Percentiles rank a stretch among this genome's conserved stretches.
Evolutionary conservation across 768 basidiomycete genomes (phyloP).

Genomic region (Clitopilus hobsonii): DNA sequence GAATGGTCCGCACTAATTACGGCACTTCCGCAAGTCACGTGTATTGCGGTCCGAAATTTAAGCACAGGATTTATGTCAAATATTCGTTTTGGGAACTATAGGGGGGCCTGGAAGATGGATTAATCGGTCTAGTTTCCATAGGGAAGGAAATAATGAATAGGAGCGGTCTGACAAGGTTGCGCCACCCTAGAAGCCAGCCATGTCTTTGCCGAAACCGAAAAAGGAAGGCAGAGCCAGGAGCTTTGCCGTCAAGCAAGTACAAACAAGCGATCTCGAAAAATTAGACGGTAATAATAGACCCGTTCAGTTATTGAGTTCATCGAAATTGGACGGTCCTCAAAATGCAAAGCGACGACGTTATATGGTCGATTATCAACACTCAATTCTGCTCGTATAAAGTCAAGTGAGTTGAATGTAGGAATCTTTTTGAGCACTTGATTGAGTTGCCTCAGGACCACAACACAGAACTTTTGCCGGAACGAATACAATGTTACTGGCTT

Average conservation of each 20-base stretch:
- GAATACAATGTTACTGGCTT: constrained; percentile 98
- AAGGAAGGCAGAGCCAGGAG: neutral
- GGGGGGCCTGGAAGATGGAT: too few relatives aligned
- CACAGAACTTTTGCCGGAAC: constrained; percentile 98
- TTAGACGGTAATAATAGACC: too few relatives aligned
- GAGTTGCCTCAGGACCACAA: constrained; percentile 62
- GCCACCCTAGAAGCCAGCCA: neutral
- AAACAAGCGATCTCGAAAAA: constrained; percentile 13
- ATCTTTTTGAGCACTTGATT: neutral
- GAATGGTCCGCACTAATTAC: neutral
- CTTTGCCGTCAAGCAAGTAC: constrained; percentile 4
- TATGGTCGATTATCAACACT: constrained; percentile 92
- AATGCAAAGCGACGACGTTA: constrained; percentile 97
- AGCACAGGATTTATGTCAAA: too few relatives aligned
- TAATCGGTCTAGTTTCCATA: neutral
- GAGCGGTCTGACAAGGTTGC: neutral
- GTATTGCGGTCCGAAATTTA: neutral
- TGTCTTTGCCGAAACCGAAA: neutral
- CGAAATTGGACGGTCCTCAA: neutral
- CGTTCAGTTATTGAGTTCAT: neutral
- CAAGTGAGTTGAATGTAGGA: constrained; percentile 58
- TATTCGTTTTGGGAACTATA: too few relatives aligned
- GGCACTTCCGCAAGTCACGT: neutral
- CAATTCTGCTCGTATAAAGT: constrained; percentile 99
- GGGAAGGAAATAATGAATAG: neutral